Evolutionary conservation across 2,329 filamentous ascomycete species (phyloP), one percentile per base, ranked within the genome.

Genomic region (Colletotrichum sp.): DNA sequence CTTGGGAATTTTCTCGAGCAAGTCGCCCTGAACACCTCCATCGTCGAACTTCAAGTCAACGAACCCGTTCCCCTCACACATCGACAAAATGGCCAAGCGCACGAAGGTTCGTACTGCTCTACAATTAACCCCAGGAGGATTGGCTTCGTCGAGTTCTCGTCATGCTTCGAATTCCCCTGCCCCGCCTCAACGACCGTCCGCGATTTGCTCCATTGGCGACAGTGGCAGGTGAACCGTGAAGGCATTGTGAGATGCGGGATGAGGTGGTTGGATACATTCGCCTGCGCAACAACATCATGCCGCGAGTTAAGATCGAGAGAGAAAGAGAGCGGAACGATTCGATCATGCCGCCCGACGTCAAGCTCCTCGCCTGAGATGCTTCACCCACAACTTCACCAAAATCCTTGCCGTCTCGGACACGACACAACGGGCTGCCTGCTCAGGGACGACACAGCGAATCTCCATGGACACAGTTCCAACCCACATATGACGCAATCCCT

Each of bases 61-160:
- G 67, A 71, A 71, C 74, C 78, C 76, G 78, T 78, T 70, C 77
- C 74, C 78, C 79, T 78, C 80, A 78, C 75, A 79, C 80, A 83
- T 78, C 86, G 88, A 87, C 91, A 95, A 93, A 89, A 97, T 97
- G 94, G 95, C 95, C 88, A 96, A 97, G 93, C 93, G 95, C 91
- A 97, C 95, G 82, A 97, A 87, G 76, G 76, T 77, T 77, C 75
- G 76, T 77, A 65, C 34, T 55, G 28, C 58, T 77, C 67, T 72
- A 18, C 56, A 74, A 56, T 55, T 65, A 61, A 36, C 16, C 15
- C 36, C 30, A 56, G 58, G 65, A 69, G 43, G 27, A 69, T 22
- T 69, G 70, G 64, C 70, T 64, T 72, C 73, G 39, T 77, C 75
- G 60, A 72, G 25, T 55, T 56, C 18, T 30, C 58, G 60, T 60